phyloP scores from a whole-genome alignment of 108 stramenopile genomes.

The Licmophora abbreviata region DNA sequence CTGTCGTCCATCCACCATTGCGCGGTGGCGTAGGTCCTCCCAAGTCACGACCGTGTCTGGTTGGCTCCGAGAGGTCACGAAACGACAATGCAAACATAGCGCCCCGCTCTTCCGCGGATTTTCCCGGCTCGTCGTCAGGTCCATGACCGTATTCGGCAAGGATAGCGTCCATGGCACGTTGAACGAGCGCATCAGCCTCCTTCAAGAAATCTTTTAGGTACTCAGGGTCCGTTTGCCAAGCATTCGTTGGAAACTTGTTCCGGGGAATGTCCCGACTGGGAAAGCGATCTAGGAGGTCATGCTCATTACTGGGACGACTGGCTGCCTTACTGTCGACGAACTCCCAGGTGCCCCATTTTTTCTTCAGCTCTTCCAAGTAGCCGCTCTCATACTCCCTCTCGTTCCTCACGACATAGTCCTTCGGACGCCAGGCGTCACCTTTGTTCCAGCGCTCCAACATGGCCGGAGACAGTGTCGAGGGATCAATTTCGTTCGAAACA shows the following conservation, averaged over 20 bases:
- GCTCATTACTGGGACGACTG: conserved; percentile 7
- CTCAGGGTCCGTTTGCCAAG: conserved; percentile 61
- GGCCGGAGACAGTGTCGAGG: too few relatives aligned
- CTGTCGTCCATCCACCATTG: conserved; percentile 51
- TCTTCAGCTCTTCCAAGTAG: conserved; percentile 6
- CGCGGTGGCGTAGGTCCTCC: background rate
- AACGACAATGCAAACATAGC: conserved; percentile 7
- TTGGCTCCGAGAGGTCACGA: background rate
- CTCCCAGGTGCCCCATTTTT: conserved; percentile 32
- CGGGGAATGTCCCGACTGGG: conserved; percentile 45
- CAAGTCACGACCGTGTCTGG: background rate
- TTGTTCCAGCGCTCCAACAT: too few relatives aligned
- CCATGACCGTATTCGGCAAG: conserved; percentile 56
- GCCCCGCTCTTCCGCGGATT: conserved; percentile 6
- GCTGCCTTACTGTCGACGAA: background rate
- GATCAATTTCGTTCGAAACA: too few relatives aligned
- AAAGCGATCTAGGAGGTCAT: conserved; percentile 23
- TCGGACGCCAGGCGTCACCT: background rate
- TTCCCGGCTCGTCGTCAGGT: background rate
- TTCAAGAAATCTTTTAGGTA: conserved; percentile 49
- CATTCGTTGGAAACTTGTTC: conserved; percentile 23
- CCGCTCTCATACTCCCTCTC: background rate
- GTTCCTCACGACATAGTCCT: background rate
- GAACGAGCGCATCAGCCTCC: conserved; percentile 48
- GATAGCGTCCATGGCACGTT: conserved; percentile 57